Evolutionary conservation across 441 rosid genomes (phyloP), one percentile per base, ranked within the genome.

Genomic region (Aleurites moluccanus): DNA sequence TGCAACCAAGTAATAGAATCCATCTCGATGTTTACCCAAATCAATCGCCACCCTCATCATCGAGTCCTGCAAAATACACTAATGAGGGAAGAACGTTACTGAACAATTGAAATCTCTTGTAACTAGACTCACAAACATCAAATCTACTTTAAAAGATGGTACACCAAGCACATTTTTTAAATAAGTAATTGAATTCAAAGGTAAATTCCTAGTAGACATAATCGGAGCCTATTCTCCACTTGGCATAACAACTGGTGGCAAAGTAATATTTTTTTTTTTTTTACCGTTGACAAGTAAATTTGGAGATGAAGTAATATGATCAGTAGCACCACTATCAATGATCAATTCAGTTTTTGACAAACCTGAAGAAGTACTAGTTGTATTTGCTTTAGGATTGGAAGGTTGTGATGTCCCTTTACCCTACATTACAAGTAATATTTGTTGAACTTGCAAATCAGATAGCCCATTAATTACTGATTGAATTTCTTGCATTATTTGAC

Each of bases 321-420:
- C 7, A 23, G 71, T 70, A 6, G 75, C 65, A 27, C 75, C 56
- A 13, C 57, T 63, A 10, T 76, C 38, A 6, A 76, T 69, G 8
- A 55, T 70, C 2, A 16, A 25, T 68, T 15, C 10, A 47, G 21
- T n/a, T 49, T 1, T 4, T 47, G 13, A 68, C 40, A 68, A 68
- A 68, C 57, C 38, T 21, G 23, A 67, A 3, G 53, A 49, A 49
- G 53, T 1, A 49, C 0, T 10, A 4, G 45, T 4, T 1, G 53
- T 10, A 49, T 49, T 49, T 4, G 53, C 53, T 11, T 49, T 49
- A 15, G 53, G 53, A 49, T 3, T 11, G 16, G 18, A 1, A 0
- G 18, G 10, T n/a, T 57, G 44, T 27, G 67, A 4, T 61, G 30
- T 5, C 44, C 62, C 14, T 4, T 69, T 28, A n/a, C 6, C 42